A percentile compares a stretch with the other conserved stretches of the same genome.
These are phyloP conservation scores for Rehmannia glutinosa DNA, from an alignment of 257 asterid species.

Conservation along the genomic window DNA sequence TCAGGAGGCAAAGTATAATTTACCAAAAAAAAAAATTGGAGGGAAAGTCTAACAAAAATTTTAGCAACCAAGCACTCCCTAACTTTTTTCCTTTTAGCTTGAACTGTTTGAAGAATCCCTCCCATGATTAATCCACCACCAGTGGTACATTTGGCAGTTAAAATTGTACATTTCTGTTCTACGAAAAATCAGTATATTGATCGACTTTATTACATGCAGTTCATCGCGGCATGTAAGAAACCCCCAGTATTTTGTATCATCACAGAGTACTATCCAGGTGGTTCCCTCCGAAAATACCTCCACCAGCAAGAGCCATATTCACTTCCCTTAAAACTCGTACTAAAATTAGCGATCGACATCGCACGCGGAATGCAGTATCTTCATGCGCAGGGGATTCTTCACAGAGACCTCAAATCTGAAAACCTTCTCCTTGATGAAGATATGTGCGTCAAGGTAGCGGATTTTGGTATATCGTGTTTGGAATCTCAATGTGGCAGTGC, in stretches of 20 bases:
- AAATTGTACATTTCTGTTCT: neutral
- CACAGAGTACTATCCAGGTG: slow-evolving; percentile 90
- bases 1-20: too few species aligned
- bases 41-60: too few species aligned
- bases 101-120: too few species aligned
- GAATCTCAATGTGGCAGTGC: slow-evolving; percentile 92
- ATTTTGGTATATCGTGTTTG: slow-evolving; percentile 84
- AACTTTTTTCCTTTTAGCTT: too few species aligned
- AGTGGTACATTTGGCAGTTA: neutral
- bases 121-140: too few species aligned
- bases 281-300: slow-evolving; percentile 84
- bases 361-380: slow-evolving; percentile 94
- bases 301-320: slow-evolving; percentile 94
- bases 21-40: too few species aligned
- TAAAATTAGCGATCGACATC: slow-evolving; percentile 76
- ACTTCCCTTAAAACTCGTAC: slow-evolving; percentile 63
- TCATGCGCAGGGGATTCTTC: slow-evolving; percentile 86
- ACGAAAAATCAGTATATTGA: slow-evolving; percentile 1
- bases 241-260: slow-evolving; percentile 92
- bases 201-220: slow-evolving; percentile 44
- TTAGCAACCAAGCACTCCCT: too few species aligned
- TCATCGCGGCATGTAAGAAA: slow-evolving; percentile 93
- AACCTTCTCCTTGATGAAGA: slow-evolving; percentile 79
- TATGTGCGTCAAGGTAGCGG: slow-evolving; percentile 93
- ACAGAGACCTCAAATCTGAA: slow-evolving; percentile 92